These are phyloP conservation scores for Perilla frutescens DNA, from an alignment of 257 asterid genomes.

Conservation along the genomic window DNA sequence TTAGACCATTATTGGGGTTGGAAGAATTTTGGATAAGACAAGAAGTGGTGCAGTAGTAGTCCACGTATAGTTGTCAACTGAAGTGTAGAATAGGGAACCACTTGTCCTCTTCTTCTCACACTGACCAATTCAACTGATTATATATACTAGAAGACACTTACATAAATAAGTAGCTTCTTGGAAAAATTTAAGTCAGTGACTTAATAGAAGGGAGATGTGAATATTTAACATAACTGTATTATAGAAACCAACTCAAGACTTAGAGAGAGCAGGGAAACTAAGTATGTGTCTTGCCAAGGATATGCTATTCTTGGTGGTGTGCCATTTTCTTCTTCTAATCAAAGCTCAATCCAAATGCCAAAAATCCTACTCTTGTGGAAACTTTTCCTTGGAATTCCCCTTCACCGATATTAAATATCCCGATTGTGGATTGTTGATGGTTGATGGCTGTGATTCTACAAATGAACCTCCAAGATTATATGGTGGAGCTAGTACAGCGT, in stretches of 20 bases:
- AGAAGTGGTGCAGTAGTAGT: neutral
- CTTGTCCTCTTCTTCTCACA: slow-evolving; percentile 6
- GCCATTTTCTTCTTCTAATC: slow-evolving; percentile 12
- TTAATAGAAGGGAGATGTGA: neutral
- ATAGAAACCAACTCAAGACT: neutral
- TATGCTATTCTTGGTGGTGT: slow-evolving; percentile 15
- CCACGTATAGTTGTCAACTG: neutral
- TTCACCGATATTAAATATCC: slow-evolving; percentile 1
- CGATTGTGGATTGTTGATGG: slow-evolving; percentile 46
- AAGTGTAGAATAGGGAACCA: slow-evolving; percentile 13
- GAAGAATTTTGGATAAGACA: no score
- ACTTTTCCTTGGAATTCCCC: slow-evolving; percentile 40
- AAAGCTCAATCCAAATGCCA: slow-evolving; percentile 37
- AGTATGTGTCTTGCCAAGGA: neutral
- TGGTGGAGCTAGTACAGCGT: neutral
- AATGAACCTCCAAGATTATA: slow-evolving; percentile 27
- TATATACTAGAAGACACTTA: neutral
- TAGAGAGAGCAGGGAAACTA: neutral
- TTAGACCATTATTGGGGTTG: no score
- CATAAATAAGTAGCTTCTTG: neutral
- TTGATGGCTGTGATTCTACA: slow-evolving; percentile 17
- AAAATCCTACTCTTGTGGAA: slow-evolving; percentile 38
- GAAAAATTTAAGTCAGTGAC: no score
- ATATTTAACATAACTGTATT: neutral
- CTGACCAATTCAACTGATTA: slow-evolving; percentile 34